phyloP scores from a whole-genome alignment of 371 early-diverging fungal species.

The Haplosporangium sp. region DNA sequence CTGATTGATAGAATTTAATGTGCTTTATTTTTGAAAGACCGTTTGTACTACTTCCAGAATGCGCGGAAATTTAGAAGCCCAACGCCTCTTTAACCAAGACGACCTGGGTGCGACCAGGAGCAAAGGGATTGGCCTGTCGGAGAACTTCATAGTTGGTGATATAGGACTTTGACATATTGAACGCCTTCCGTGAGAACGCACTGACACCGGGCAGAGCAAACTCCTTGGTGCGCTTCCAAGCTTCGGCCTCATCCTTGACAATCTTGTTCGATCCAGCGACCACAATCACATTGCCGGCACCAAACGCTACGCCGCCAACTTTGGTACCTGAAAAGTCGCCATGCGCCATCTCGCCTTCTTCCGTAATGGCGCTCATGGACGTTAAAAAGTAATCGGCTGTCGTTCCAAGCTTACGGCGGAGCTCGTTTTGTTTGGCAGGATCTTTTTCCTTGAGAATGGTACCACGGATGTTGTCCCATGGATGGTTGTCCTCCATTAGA shows the following conservation, averaged over 20 bases:
- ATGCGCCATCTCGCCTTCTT: slow-evolving; percentile 33
- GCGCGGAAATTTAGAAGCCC: slow-evolving; percentile 26
- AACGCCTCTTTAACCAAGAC: slow-evolving; percentile 46
- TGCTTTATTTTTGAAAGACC: too few species aligned
- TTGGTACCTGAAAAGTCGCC: slow-evolving; percentile 36
- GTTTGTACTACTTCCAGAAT: not conserved
- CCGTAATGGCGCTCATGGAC: slow-evolving; percentile 39
- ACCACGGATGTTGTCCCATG: slow-evolving; percentile 35
- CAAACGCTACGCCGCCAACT: slow-evolving; percentile 31
- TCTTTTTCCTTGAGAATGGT: slow-evolving; percentile 44
- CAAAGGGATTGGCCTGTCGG: slow-evolving; percentile 21
- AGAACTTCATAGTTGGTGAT: slow-evolving; percentile 45
- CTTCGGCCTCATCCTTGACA: slow-evolving; percentile 47
- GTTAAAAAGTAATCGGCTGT: slow-evolving; percentile 39
- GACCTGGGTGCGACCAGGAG: slow-evolving; percentile 26
- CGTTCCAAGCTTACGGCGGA: slow-evolving; percentile 31
- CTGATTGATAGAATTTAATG: not conserved
- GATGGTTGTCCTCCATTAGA: slow-evolving; percentile 30
- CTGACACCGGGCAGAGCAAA: slow-evolving; percentile 33
- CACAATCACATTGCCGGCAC: slow-evolving; percentile 45
- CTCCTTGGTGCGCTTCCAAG: slow-evolving; percentile 29
- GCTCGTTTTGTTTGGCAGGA: slow-evolving; percentile 20
- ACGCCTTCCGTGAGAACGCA: slow-evolving; percentile 39
- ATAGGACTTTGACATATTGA: slow-evolving; percentile 22
- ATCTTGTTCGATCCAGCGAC: slow-evolving; percentile 56